These are phyloP conservation scores for Cucurbita moschata DNA, from an alignment of 306 rosid species.

Conservation along the genomic window DNA sequence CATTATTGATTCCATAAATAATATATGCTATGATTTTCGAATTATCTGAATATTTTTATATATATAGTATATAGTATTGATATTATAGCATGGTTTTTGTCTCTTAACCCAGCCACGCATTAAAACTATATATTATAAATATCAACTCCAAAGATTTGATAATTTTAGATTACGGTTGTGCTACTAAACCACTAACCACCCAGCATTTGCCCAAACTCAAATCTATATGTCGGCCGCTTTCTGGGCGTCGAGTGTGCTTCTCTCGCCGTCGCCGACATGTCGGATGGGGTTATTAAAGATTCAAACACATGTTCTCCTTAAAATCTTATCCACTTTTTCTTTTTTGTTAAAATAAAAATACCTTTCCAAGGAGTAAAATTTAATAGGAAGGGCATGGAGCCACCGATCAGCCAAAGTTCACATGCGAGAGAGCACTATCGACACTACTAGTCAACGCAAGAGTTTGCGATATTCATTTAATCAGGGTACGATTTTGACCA, in stretches of 20 bases:
- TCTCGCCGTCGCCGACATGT: background rate
- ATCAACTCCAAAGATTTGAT: background rate
- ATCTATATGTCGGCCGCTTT: slow-evolving; percentile 2
- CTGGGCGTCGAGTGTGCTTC: background rate
- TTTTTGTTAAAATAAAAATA: no score
- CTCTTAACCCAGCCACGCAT: background rate
- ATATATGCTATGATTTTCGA: background rate
- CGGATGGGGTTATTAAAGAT: slow-evolving; percentile 2
- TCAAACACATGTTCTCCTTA: background rate
- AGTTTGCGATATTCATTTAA: no score
- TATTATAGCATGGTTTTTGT: background rate
- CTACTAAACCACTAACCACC: background rate
- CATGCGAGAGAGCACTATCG: no score
- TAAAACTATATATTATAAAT: slow-evolving; percentile 3
- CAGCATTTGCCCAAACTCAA: background rate
- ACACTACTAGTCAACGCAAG: no score
- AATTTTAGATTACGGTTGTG: slow-evolving; percentile 1
- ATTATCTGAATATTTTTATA: background rate
- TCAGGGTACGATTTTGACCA: background rate
- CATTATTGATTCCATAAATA: slow-evolving; percentile 1
- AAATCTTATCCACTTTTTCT: background rate
- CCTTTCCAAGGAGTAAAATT: no score
- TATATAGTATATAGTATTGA: no score
- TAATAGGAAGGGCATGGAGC: no score
- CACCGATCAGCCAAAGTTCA: no score